Percentiles rank a stretch among this genome's conserved stretches.
phyloP scores from a whole-genome alignment of 1,139 yeast species.

The Yamadazyma oceani region DNA sequence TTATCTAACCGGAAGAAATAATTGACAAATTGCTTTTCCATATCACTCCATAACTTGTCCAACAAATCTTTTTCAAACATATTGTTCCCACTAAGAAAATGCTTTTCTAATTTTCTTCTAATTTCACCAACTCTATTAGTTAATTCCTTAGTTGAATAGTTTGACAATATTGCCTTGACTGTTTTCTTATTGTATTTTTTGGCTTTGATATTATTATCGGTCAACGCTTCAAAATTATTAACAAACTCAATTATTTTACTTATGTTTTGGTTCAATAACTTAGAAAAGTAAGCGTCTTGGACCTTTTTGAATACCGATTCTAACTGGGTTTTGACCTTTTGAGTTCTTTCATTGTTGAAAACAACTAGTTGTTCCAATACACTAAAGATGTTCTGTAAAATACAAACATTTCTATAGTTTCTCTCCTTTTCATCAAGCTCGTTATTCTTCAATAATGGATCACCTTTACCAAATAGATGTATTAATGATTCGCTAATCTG shows the following conservation, averaged over 20 bases:
- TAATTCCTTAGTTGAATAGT: constrained; percentile 61
- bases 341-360: constrained; percentile 27
- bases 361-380: constrained; percentile 50
- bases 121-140: constrained; percentile 55
- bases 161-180: constrained; percentile 54
- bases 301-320: constrained; percentile 50
- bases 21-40: constrained; percentile 36
- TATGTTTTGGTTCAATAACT: constrained; percentile 44
- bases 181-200: constrained; percentile 64
- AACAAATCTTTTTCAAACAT: constrained; percentile 49
- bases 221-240: constrained; percentile 58
- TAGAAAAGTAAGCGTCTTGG: constrained; percentile 43
- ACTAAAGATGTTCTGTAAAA: constrained; percentile 64
- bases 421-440: constrained; percentile 58
- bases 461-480: constrained; percentile 40
- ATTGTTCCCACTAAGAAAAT: constrained; percentile 48
- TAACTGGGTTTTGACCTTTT: constrained; percentile 44
- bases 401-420: constrained; percentile 56
- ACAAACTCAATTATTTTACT: constrained; percentile 70
- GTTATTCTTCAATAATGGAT: constrained; percentile 44
- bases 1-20: constrained; percentile 39
- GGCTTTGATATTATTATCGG: constrained; percentile 49
- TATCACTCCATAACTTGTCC: constrained; percentile 44
- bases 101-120: constrained; percentile 56
- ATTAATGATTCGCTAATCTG: constrained; percentile 35